Percentiles rank a stretch among this genome's conserved stretches.
Conservation (phyloP, 2,329 filamentous ascomycete genomes). For the Ceratocystis smalleyi region DNA sequence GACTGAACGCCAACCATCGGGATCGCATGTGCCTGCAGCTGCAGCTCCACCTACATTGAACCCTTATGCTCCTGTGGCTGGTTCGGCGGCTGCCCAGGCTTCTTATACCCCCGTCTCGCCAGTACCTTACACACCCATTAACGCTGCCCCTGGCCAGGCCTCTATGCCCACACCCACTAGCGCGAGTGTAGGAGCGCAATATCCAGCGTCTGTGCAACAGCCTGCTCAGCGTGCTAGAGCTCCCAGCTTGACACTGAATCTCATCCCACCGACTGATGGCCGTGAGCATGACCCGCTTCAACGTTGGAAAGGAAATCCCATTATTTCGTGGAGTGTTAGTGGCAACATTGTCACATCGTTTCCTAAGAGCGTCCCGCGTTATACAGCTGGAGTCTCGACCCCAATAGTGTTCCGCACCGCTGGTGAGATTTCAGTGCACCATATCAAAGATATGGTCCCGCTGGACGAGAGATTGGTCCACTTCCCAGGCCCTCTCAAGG, state of each 20-base stretch:
- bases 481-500: conserved; percentile 79
- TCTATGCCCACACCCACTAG: conserved; percentile 13
- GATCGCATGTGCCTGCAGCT: conserved; percentile 30
- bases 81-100: neutral
- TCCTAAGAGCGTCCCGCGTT: conserved; percentile 75
- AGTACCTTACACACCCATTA: conserved; percentile 11
- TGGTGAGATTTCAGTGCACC: conserved; percentile 66
- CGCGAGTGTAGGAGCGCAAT: conserved; percentile 6
- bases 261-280: conserved; percentile 48
- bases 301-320: conserved; percentile 78
- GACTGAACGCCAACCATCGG: conserved; percentile 37
- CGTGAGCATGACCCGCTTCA: conserved; percentile 62
- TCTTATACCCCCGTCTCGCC: neutral
- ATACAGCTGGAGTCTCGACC: conserved; percentile 53
- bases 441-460: conserved; percentile 57
- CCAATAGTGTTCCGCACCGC: conserved; percentile 70
- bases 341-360: conserved; percentile 72
- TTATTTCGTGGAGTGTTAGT: conserved; percentile 78
- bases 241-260: conserved; percentile 39
- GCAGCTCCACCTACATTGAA: conserved; percentile 23
- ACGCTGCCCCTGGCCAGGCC: conserved; percentile 17
- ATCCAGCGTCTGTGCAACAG: conserved; percentile 14
- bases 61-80: neutral
- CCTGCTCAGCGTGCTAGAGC: conserved; percentile 32
- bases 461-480: conserved; percentile 56